These are phyloP conservation scores for Pseudocercospora macadamiae DNA, from an alignment of 2,329 filamentous ascomycete species.

Conservation along the genomic window DNA sequence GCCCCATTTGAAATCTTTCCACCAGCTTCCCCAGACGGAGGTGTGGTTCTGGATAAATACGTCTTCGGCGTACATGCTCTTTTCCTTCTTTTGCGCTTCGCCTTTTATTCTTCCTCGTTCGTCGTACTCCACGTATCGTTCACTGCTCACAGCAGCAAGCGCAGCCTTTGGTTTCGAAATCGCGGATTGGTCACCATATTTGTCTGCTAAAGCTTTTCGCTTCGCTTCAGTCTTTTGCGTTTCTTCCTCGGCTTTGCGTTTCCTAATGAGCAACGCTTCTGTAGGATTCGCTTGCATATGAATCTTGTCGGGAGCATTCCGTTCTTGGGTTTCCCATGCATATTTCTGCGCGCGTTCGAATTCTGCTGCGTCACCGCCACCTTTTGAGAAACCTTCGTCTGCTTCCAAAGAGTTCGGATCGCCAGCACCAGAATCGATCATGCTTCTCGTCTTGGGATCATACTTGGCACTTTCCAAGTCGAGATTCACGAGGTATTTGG, in stretches of 20 bases:
- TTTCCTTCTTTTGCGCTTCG: constrained; percentile 72
- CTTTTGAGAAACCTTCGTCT: constrained; percentile 88
- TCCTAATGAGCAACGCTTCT: constrained; percentile 80
- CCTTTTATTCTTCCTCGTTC: constrained; percentile 88
- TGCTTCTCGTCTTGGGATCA: constrained; percentile 90
- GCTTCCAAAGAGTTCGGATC: constrained; percentile 80
- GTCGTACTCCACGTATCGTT: constrained; percentile 92
- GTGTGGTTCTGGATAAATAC: constrained; percentile 88
- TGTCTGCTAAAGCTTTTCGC: constrained; percentile 72
- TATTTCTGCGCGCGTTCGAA: constrained; percentile 89
- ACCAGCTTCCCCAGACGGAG: constrained; percentile 96
- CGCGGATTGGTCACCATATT: constrained; percentile 75
- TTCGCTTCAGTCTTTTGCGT: constrained; percentile 69
- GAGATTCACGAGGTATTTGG: constrained; percentile 92
- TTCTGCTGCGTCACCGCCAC: constrained; percentile 86
- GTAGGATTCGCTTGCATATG: constrained; percentile 97
- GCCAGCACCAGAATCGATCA: constrained; percentile 72
- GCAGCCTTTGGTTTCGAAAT: constrained; percentile 58
- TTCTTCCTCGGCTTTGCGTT: constrained; percentile 75
- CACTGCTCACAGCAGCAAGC: constrained; percentile 69
- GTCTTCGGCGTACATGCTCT: constrained; percentile 91
- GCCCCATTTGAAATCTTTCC: constrained; percentile 92
- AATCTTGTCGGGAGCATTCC: constrained; percentile 72
- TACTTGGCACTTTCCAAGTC: constrained; percentile 97
- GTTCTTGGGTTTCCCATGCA: constrained; percentile 94